These are phyloP conservation scores for Zygotorulaspora florentina DNA, from an alignment of 805 yeast species.

Conservation along the genomic window DNA sequence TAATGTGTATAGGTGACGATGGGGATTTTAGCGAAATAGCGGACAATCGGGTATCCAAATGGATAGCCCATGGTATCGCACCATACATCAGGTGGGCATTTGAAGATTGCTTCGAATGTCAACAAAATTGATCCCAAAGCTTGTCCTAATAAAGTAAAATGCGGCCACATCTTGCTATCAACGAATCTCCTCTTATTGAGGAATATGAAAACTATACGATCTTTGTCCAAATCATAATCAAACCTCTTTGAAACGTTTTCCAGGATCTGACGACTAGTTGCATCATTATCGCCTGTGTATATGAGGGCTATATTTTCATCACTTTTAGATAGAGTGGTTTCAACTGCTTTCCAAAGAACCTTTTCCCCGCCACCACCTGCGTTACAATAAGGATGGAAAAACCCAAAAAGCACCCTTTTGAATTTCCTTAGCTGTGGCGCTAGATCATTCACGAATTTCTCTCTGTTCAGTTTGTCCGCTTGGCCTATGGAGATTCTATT, in stretches of 20 bases:
- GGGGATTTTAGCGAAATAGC: constrained; percentile 60
- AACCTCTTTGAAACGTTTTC: constrained; percentile 53
- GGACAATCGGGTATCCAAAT: constrained; percentile 68
- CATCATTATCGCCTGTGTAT: constrained; percentile 64
- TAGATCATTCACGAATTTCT: constrained; percentile 11
- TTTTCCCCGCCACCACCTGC: constrained; percentile 99
- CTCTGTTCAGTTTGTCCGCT: constrained; percentile 13
- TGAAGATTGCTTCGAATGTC: constrained; percentile 63
- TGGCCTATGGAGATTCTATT: constrained; percentile 13
- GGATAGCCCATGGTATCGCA: constrained; percentile 95
- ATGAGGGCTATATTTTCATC: constrained; percentile 55
- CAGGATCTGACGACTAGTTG: constrained; percentile 46
- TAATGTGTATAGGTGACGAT: constrained; percentile 88
- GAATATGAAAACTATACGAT: constrained; percentile 59
- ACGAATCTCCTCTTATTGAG: constrained; percentile 55
- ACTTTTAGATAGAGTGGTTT: constrained; percentile 53
- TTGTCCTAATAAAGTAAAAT: constrained; percentile 81
- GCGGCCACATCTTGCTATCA: constrained; percentile 69
- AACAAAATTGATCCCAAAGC: constrained; percentile 72
- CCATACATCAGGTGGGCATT: constrained; percentile 81
- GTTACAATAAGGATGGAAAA: constrained; percentile 91
- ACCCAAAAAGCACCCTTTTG: constrained; percentile 56
- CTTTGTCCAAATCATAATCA: constrained; percentile 46
- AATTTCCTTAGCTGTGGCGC: constrained; percentile 11
- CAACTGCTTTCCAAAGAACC: constrained; percentile 91